Conservation (phyloP, 2,329 filamentous ascomycete genomes). For the Aspergillus versicolor region DNA sequence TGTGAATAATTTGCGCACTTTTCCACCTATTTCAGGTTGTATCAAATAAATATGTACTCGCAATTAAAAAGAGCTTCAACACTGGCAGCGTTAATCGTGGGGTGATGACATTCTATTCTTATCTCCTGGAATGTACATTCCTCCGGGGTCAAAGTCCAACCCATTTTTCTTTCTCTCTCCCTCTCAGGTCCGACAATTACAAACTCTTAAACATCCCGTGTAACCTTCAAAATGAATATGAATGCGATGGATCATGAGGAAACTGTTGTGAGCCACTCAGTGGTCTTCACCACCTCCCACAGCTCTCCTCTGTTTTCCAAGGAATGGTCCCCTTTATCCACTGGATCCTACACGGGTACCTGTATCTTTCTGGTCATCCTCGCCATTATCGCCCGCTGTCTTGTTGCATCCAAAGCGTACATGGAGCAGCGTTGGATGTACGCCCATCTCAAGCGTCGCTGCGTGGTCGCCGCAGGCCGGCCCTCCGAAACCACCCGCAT, state of each 20-base stretch:
- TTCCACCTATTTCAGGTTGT: too few species aligned
- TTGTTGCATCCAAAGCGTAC: slow-evolving; percentile 67
- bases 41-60: too few species aligned
- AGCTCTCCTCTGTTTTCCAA: slow-evolving; percentile 65
- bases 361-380: slow-evolving; percentile 88
- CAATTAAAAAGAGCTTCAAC: too few species aligned
- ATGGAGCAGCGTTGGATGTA: slow-evolving; percentile 67
- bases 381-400: slow-evolving; percentile 64
- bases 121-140: too few species aligned
- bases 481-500: slow-evolving; percentile 59
- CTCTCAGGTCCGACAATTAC: too few species aligned
- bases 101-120: too few species aligned
- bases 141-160: too few species aligned
- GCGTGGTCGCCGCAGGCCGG: slow-evolving; percentile 70
- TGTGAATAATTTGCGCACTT: too few species aligned
- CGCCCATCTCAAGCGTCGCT: slow-evolving; percentile 70
- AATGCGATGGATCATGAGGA: too few species aligned
- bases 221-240: slow-evolving; percentile 13
- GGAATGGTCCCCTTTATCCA: slow-evolving; percentile 69
- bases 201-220: too few species aligned
- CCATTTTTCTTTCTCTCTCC: too few species aligned
- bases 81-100: too few species aligned
- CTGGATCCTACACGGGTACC: slow-evolving; percentile 77
- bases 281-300: slow-evolving; percentile 56
- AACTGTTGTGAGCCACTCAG: slow-evolving; percentile 12